phyloP scores from a whole-genome alignment of 495 filamentous ascomycete genomes.

The Penicillium bialowiezense region DNA sequence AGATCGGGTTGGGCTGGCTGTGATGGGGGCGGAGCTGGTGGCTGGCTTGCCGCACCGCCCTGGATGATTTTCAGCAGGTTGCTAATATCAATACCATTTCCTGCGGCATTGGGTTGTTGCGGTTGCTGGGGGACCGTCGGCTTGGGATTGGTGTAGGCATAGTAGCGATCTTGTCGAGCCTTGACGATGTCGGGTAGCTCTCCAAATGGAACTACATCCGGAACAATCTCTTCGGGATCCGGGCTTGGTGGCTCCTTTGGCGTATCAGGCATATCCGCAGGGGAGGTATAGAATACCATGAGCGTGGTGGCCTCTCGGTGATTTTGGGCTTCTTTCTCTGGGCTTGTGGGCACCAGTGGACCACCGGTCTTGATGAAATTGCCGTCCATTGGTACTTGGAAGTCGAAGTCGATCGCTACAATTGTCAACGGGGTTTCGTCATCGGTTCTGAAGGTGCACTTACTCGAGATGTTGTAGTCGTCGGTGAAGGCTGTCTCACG shows the following conservation, averaged over 20 bases:
- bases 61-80: constrained; percentile 48
- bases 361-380: constrained; percentile 66
- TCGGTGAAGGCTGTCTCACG: constrained; percentile 44
- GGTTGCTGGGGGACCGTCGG: constrained; percentile 26
- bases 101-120: constrained; percentile 15
- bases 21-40: constrained; percentile 29
- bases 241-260: constrained; percentile 67
- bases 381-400: constrained; percentile 42
- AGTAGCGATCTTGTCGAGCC: constrained; percentile 46
- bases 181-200: constrained; percentile 44
- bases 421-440: constrained; percentile 23
- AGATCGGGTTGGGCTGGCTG: constrained; percentile 27
- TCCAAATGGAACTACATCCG: constrained; percentile 46
- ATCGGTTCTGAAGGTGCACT: constrained; percentile 4
- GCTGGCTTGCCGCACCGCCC: constrained; percentile 30
- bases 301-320: constrained; percentile 74
- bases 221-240: constrained; percentile 32
- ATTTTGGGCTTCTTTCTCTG: constrained; percentile 65
- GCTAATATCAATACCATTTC: constrained; percentile 41
- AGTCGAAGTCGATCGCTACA: constrained; percentile 54
- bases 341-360: constrained; percentile 51
- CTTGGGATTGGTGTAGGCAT: constrained; percentile 36
- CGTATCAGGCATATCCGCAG: constrained; percentile 70
- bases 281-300: constrained; percentile 75
- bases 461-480: constrained; percentile 45